Evolutionary conservation across 176 grass and related monocot genomes (phyloP), one percentile per base, ranked within the genome.

Genomic region (Musa acuminata): DNA sequence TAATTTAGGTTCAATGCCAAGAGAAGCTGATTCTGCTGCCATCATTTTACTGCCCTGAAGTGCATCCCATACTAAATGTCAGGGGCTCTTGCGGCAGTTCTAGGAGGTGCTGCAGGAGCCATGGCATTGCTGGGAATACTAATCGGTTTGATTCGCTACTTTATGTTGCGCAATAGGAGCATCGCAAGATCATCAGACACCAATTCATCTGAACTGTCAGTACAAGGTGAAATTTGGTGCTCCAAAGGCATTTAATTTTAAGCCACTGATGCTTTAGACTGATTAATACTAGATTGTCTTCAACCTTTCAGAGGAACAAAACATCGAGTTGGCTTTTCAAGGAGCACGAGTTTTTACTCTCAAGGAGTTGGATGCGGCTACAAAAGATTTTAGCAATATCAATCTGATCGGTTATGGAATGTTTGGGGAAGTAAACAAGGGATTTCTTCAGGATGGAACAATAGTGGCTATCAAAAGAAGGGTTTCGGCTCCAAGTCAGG

Each of bases 361-460:
- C 29, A 78, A 91, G 84, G 94, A 98, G 81, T 68, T 98, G 82
- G 84, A 57, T 76, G 67, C 77, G 26, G 94, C 88, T 66, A 98
- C 94, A 76, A 98, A 83, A 59, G 82, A 87, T 64, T 98, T 98
- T 77, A 78, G 64, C 77, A 80, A 25, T 82, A 77, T 60, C 22
- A 98, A 91, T 76, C 80, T 89, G 35, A 87, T 98, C 59, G 94
- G 94, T 49, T 73, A 69, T 82, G 94, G 94, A 75, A 87, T 83
- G 80, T 93, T 98, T 69, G 94, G 94, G 72, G 90, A 98, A 72
- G 94, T 91, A 16, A 90, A 85, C 81, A 98, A 98, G 72, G 90
- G 94, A 57, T 83, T 98, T 72, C 90, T 98, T 49, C 85, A 87
- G 58, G 88, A 93, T 89, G 94, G 90, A 57, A 91, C 82, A 58